Base-by-base conservation (phyloP, 139 green algal genomes). In the Monoraphidium neglectum region DNA sequence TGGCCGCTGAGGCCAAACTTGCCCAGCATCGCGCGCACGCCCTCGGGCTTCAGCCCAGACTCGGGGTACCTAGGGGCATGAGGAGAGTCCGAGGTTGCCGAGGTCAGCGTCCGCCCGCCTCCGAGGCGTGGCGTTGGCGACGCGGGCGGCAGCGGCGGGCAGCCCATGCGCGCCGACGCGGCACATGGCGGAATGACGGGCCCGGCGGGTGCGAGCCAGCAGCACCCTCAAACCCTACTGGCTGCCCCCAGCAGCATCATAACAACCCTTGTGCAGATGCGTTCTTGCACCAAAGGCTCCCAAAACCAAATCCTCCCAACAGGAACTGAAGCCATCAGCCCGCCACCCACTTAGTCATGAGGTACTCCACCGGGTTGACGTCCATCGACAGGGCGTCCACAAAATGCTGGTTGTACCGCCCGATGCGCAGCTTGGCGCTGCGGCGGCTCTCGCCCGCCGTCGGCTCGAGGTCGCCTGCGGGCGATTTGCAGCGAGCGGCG, bases 331-430 rank as follows among this genome's bases (percentile, higher is more conserved):
- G 56, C 23, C 13, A 63, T 21, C 8, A 62, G 5, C 84, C 80
- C 28, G 76, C 72, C 59, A 87, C 73, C 0, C 85, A 97, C 68
- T 87, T 93, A 68, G 79, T 80, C 66, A 97, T 67, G 40, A 98
- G 90, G 81, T 98, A 98, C 79, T 97, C 90, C 47, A 99, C 95
- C 0, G 97, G 95, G 38, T 91, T 98, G 32, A 95, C 93, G 73
- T 99, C 94, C 74, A 98, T 93, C 1, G 81, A 75, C 24, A 99
- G 89, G 3, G 94, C 90, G 81, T 99, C 97, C 59, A 99, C 96
- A 90, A 99, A 99, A 80, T 99, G 95, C 90, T 99, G 76, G 33
- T 76, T 76, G 81, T 99, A 99, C 12, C 96, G 86, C 37, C 96
- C 97, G 56, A 99, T 94, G 57, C 97, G 87, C 79, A 99, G 90